Evolutionary conservation across 2,329 filamentous ascomycete species (phyloP).

Genomic region (Xylaria sp.): DNA sequence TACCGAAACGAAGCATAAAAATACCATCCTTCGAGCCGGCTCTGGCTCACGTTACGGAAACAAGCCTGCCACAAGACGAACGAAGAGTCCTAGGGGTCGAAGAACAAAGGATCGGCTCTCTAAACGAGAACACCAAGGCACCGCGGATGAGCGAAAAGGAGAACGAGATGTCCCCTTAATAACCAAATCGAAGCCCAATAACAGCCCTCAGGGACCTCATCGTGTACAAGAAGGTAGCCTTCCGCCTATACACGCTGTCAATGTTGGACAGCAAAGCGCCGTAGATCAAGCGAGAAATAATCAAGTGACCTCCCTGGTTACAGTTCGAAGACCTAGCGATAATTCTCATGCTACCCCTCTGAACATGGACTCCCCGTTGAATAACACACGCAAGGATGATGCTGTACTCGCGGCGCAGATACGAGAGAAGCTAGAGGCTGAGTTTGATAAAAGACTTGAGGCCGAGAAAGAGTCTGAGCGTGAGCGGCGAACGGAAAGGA

Average conservation of each 20-base stretch:
- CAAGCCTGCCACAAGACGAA: background rate
- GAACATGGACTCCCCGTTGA: background rate
- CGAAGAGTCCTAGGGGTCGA: background rate
- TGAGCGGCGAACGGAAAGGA: slow-evolving; percentile 25
- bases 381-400: background rate
- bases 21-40: slow-evolving; percentile 4
- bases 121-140: background rate
- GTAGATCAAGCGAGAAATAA: background rate
- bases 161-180: slow-evolving; percentile 6
- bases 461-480: slow-evolving; percentile 20
- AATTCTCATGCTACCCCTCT: background rate
- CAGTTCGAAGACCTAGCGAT: background rate
- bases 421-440: slow-evolving; percentile 29
- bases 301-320: slow-evolving; percentile 3
- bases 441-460: slow-evolving; percentile 27
- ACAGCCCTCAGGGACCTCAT: background rate
- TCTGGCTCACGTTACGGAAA: background rate
- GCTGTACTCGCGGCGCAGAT: slow-evolving; percentile 7
- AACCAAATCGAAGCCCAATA: background rate
- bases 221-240: background rate
- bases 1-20: background rate
- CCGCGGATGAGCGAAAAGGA: background rate
- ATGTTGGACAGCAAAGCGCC: background rate
- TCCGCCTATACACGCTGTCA: background rate
- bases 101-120: background rate